Evolutionary conservation across 192 early-diverging fungal genomes (phyloP).

Genomic region (Coemansia sp.): DNA sequence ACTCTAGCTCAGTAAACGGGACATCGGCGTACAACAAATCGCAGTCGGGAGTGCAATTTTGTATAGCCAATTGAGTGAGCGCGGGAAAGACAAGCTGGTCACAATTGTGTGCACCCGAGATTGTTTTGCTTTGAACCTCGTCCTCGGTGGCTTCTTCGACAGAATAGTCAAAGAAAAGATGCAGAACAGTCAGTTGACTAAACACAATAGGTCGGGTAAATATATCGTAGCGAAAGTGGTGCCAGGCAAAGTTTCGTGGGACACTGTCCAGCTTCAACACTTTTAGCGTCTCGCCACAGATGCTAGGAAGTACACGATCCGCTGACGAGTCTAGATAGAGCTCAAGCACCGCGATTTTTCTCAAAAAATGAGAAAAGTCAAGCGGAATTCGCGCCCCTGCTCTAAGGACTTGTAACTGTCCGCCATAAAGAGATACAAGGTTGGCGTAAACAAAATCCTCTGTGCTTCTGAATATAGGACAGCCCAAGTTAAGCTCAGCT

Average conservation of each 20-base stretch:
- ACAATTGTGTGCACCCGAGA: neutral
- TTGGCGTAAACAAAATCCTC: neutral
- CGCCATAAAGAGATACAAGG: neutral
- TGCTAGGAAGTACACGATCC: neutral
- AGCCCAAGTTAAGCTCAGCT: neutral
- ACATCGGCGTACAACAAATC: neutral
- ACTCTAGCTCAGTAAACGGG: neutral
- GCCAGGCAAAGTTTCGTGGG: constrained; percentile 2
- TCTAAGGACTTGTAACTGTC: neutral
- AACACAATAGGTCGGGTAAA: neutral
- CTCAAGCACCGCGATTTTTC: neutral
- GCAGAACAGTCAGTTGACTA: too few relatives aligned
- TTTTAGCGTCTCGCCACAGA: neutral
- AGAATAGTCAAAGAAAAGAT: neutral
- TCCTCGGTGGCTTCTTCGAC: neutral
- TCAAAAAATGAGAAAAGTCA: neutral
- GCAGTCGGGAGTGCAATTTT: constrained; percentile 4
- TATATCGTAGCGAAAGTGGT: neutral
- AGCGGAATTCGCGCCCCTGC: neutral
- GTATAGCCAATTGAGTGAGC: neutral
- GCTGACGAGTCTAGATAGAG: neutral
- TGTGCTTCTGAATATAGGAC: neutral
- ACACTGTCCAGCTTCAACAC: neutral
- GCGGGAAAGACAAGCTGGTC: neutral
- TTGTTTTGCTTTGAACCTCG: neutral